phyloP scores from a whole-genome alignment of 179 eudicot species.

The Nepenthes alata region DNA sequence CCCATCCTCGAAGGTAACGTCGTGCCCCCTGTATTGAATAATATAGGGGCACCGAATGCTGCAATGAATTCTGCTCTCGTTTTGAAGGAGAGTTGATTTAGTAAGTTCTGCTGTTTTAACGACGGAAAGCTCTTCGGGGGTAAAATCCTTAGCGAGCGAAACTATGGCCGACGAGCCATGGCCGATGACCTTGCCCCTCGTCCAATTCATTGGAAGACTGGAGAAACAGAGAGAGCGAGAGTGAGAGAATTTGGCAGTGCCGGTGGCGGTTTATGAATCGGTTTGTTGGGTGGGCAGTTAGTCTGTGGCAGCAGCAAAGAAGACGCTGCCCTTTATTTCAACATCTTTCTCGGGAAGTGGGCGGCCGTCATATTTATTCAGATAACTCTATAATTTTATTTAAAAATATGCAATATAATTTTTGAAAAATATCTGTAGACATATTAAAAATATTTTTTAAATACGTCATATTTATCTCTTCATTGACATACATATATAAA shows the following conservation, averaged over 20 bases:
- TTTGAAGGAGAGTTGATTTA: constrained; percentile 25
- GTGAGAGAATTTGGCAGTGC: not conserved
- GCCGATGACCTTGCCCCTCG: constrained; percentile 54
- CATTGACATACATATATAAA: too few relatives aligned
- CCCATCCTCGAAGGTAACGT: constrained; percentile 35
- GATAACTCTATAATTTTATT: too few relatives aligned
- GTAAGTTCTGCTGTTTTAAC: constrained; percentile 42
- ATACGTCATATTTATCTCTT: too few relatives aligned
- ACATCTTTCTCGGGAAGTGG: too few relatives aligned
- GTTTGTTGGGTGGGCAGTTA: too few relatives aligned
- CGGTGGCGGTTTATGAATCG: not conserved
- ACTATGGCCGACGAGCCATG: constrained; percentile 68
- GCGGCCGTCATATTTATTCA: too few relatives aligned
- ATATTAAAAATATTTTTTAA: too few relatives aligned
- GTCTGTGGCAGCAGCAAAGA: too few relatives aligned
- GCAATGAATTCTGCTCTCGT: constrained; percentile 45
- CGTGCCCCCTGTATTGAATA: constrained; percentile 46
- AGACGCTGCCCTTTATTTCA: too few relatives aligned
- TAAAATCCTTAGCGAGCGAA: constrained; percentile 29
- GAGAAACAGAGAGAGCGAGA: not conserved
- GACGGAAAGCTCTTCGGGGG: constrained; percentile 35
- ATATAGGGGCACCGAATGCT: constrained; percentile 34
- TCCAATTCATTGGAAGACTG: constrained; percentile 42
- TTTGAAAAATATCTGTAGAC: too few relatives aligned
- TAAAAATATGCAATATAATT: too few relatives aligned